These are phyloP conservation scores for Tuber umbilicatum DNA, from an alignment of 495 filamentous ascomycete species.

Conservation along the genomic window DNA sequence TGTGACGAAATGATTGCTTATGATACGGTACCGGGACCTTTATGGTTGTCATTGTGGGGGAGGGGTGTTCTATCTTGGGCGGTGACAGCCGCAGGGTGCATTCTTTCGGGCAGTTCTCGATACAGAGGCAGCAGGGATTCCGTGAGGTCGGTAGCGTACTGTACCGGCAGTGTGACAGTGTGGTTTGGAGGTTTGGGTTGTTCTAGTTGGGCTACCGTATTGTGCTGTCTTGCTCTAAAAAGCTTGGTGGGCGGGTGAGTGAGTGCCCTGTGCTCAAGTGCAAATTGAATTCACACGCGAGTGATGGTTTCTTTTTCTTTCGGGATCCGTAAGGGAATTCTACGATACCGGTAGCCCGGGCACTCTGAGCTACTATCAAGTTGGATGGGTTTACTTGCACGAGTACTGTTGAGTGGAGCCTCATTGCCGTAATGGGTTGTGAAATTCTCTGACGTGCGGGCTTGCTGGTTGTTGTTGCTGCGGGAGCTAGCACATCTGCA, in stretches of 20 bases:
- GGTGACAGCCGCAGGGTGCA: neutral
- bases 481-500: neutral
- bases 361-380: neutral
- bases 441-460: neutral
- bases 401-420: neutral
- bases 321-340: neutral
- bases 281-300: neutral
- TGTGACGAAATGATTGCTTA: neutral
- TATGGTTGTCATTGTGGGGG: neutral
- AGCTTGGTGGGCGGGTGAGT: neutral
- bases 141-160: neutral
- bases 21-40: neutral
- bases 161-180: neutral
- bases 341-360: neutral
- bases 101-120: neutral
- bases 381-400: neutral
- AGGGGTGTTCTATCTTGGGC: neutral
- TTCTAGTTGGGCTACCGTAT: neutral
- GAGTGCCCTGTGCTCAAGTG: neutral
- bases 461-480: neutral
- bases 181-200: neutral
- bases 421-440: neutral
- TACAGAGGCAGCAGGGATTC: neutral
- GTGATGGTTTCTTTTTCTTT: neutral
- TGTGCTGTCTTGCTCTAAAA: neutral